Evolutionary conservation across 768 basidiomycete species (phyloP).

Genomic region (Pleurotus cornucopiae): DNA sequence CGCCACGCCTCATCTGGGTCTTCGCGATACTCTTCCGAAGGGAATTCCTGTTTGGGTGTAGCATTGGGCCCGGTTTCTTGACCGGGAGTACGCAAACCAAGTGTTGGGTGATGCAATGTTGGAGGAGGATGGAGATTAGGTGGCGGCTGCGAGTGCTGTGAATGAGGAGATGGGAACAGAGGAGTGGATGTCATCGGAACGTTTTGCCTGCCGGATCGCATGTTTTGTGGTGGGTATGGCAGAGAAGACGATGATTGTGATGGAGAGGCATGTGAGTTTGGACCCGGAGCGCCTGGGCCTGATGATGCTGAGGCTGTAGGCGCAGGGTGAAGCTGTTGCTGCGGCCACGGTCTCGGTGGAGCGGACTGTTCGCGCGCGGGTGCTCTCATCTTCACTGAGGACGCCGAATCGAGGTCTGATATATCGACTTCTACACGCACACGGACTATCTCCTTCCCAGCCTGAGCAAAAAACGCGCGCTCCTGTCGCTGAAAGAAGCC

Average conservation of each 20-base stretch:
- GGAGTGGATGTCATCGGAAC: conserved; percentile 29
- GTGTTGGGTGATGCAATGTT: conserved; percentile 26
- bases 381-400: conserved; percentile 20
- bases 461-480: conserved; percentile 76
- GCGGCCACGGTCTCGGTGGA: conserved; percentile 22
- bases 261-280: conserved; percentile 25
- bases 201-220: conserved; percentile 27
- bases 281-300: not conserved
- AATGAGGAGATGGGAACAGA: conserved; percentile 22
- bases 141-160: conserved; percentile 7
- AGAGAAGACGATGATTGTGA: conserved; percentile 23
- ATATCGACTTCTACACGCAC: conserved; percentile 67
- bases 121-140: conserved; percentile 23
- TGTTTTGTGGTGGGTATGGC: not conserved
- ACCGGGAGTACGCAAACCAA: conserved; percentile 42
- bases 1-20: conserved; percentile 71
- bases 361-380: conserved; percentile 16
- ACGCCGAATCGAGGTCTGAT: conserved; percentile 22
- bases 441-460: conserved; percentile 73
- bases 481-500: conserved; percentile 74
- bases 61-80: conserved; percentile 32
- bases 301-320: conserved; percentile 19
- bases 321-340: conserved; percentile 22
- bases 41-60: conserved; percentile 28
- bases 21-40: conserved; percentile 46